Base-by-base conservation (phyloP, 768 basidiomycete genomes). In the Glaciozyma antarctica region DNA sequence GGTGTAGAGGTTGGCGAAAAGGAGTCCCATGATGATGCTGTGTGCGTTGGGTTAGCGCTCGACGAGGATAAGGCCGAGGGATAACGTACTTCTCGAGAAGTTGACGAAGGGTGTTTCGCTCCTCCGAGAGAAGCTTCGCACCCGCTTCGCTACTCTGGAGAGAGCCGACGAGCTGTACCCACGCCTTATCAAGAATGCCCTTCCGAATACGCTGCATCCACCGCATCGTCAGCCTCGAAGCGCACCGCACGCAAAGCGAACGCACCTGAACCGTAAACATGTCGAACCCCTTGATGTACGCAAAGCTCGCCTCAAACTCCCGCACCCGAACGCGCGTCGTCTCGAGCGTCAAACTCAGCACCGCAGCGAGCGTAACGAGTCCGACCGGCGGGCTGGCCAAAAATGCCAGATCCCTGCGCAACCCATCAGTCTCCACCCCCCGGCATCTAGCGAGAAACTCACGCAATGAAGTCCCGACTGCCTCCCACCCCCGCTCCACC, bases 11-110 rank as follows among this genome's bases (percentile, higher is more conserved):
- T 63, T 54, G 52, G 38, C 26, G 38, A 66, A 62, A 10, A 66
- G 32, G 57, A 70, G 66, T 0, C 65, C 65, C 61, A 70, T 60
- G 17, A 61, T 49, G 28, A 66, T 59, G 54, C 68, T 70, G 51
- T 7, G 43, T 21, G 49, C 15, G 22, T 3, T 32, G 19, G 26
- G 28, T 47, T 22, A 51, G 13, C 49, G 49, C 5, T 26, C 5
- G 21, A 51, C 8, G 49, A n/a, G 9, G 49, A n/a, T 19, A 47
- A 24, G 48, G 21, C 1, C 6, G 21, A 47, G 49, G 28, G 28
- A 28, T 2, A 28, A 58, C 68, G 24, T 53, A 70, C 68, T 70
- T 70, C 41, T 70, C 68, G 28, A 70, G 43, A 6, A 60, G 32
- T 10, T 66, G 61, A 6, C 41, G 55, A 38, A 70, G 57, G 17